Evolutionary conservation across 2,329 filamentous ascomycete genomes (phyloP).

Genomic region (Talaromyces sp.): DNA sequence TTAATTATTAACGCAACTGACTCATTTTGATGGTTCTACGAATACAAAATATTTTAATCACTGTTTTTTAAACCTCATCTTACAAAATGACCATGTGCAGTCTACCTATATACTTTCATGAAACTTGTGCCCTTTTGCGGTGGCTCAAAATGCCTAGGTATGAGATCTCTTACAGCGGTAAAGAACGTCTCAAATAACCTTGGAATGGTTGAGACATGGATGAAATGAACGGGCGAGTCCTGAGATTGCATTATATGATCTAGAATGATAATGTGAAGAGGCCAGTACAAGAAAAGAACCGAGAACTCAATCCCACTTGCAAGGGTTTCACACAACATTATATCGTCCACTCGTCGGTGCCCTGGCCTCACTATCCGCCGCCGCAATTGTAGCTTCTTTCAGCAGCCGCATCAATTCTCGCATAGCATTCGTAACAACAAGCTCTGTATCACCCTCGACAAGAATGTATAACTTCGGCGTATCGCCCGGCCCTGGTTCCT

Average conservation of each 20-base stretch:
- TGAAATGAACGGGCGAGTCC: not conserved
- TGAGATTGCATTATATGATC: not conserved
- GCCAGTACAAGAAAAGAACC: not conserved
- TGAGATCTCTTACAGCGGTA: not conserved
- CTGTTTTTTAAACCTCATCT: no score
- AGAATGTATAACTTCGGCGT: slow-evolving; percentile 96
- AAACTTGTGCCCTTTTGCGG: not conserved
- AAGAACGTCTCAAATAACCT: not conserved
- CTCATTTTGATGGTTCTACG: no score
- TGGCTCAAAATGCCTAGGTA: not conserved
- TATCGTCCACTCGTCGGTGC: slow-evolving; percentile 78
- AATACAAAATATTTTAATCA: no score
- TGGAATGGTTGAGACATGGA: not conserved
- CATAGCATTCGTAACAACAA: slow-evolving; percentile 86
- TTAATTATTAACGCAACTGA: not conserved
- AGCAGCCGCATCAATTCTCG: slow-evolving; percentile 80
- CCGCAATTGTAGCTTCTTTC: slow-evolving; percentile 84
- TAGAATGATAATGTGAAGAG: not conserved
- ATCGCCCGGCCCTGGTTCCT: slow-evolving; percentile 67
- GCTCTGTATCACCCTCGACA: slow-evolving; percentile 93
- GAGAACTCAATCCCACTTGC: not conserved
- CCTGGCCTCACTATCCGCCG: slow-evolving; percentile 77
- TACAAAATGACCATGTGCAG: no score
- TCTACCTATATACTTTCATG: no score
- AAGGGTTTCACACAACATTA: slow-evolving; percentile 61